These are phyloP conservation scores for Pholiota microspora DNA, from an alignment of 768 basidiomycete species.

Conservation along the genomic window DNA sequence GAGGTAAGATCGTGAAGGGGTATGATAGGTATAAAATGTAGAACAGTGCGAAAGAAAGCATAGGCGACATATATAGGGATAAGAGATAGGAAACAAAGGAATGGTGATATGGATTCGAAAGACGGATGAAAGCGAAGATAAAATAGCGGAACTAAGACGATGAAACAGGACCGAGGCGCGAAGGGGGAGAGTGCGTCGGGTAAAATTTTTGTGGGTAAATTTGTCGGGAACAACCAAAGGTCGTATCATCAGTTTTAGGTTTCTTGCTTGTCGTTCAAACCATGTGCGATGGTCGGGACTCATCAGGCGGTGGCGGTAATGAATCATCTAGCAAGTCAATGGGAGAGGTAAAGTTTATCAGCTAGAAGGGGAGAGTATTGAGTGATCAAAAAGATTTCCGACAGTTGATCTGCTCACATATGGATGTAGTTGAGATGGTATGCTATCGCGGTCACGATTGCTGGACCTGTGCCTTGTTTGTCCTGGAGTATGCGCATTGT, in stretches of 20 bases:
- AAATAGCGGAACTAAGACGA: not conserved
- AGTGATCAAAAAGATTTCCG: not conserved
- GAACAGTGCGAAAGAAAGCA: not conserved
- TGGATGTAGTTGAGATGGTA: constrained; percentile 35
- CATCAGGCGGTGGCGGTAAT: not conserved
- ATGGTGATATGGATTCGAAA: not conserved
- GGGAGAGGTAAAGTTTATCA: constrained; percentile 43
- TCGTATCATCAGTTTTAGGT: not conserved
- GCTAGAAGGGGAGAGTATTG: constrained; percentile 23
- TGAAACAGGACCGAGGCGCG: not conserved
- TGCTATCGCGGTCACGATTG: constrained; percentile 16
- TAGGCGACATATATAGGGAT: constrained; percentile 1
- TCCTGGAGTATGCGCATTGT: constrained; percentile 1
- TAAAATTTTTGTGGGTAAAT: not conserved
- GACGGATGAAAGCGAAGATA: not conserved
- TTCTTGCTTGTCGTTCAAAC: not conserved
- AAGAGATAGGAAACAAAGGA: constrained; percentile 1
- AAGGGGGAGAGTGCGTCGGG: not conserved
- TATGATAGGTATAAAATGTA: constrained; percentile 4
- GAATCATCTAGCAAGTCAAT: constrained; percentile 34
- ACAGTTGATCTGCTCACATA: constrained; percentile 32
- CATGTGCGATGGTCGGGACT: not conserved
- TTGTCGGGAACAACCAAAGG: no score
- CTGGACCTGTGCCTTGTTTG: constrained; percentile 11
- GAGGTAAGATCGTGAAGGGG: not conserved